Percentiles rank a stretch among this genome's conserved stretches.
phyloP scores from a whole-genome alignment of 1,284 basidiomycete genomes.

The Fomes fomentarius region DNA sequence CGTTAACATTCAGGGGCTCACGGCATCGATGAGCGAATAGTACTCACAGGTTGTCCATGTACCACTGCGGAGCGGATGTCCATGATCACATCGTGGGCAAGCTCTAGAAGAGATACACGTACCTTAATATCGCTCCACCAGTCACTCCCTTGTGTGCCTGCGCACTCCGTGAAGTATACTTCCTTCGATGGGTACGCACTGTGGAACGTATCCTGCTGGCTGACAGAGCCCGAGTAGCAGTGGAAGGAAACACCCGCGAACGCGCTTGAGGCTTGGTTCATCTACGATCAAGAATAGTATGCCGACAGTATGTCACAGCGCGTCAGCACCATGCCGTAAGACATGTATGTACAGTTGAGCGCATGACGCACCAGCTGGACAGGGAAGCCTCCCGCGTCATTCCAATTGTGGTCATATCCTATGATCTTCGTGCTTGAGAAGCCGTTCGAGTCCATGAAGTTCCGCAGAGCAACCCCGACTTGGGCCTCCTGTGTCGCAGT shows the following conservation, averaged over 20 bases:
- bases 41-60: constrained; percentile 71
- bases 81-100: constrained; percentile 1
- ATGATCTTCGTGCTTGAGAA: constrained; percentile 47
- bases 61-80: constrained; percentile 21
- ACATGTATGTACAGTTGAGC: neutral
- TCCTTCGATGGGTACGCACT: constrained; percentile 49
- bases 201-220: constrained; percentile 47
- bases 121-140: constrained; percentile 82
- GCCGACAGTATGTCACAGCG: neutral
- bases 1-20: no score
- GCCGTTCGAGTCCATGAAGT: constrained; percentile 48
- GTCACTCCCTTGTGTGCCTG: constrained; percentile 57
- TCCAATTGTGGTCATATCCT: constrained; percentile 57
- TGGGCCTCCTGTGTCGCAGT: constrained; percentile 43
- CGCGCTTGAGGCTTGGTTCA: constrained; percentile 47
- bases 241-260: constrained; percentile 56
- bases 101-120: constrained; percentile 7
- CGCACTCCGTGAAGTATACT: constrained; percentile 56
- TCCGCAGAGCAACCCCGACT: constrained; percentile 45
- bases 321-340: neutral
- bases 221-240: constrained; percentile 48
- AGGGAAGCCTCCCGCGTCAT: constrained; percentile 50
- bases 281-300: no score
- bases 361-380: constrained; percentile 43
- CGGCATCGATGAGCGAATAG: neutral